Evolutionary conservation across 306 rosid species (phyloP), one percentile per base, ranked within the genome.

Genomic region (Abrus pulchellus): DNA sequence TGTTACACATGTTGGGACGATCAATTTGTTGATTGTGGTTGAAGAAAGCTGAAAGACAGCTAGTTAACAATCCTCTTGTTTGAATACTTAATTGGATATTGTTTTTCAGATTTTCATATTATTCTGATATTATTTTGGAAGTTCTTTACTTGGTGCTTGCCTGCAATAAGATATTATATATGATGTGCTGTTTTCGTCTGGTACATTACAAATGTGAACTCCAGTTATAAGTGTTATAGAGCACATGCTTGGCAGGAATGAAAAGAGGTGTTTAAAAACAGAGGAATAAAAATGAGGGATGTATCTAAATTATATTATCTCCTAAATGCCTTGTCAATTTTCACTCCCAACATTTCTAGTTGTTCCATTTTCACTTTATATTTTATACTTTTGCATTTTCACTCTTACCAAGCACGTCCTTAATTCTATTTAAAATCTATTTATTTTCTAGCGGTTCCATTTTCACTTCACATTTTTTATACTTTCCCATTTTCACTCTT

Each of bases 21-120:
- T 70, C 61, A 70, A 77, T 52, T 57, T 43, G 27, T 64, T 82
- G 40, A 40, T 67, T 38, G 9, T 67, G n/a, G 70, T 34, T 27
- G 75, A 81, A 45, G 74, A 32, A 36, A 36, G 3, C 4, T 4
- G 40, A 36, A 44, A 65, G 76, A 38, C 10, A 20, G 75, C 32
- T 67, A 34, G 34, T 32, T 41, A 60, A 52, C 28, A 32, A 61
- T 47, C 49, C 6, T 52, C 47, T 14, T 41, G 45, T 64, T 54
- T 74, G 44, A 53, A 3, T 65, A 29, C 54, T 11, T 50, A 5
- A 32, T 38, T 43, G 14, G 61, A 5, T 43, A 30, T 63, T 41
- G 40, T 53, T 53, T 45, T 41, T 77, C 36, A 54, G 20, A 67
- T 14, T 54, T 53, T 68, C 11, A 7, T 33, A 14, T 13, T 29